Evolutionary conservation across 495 filamentous ascomycete species (phyloP).

Genomic region (Lepraria neglecta): DNA sequence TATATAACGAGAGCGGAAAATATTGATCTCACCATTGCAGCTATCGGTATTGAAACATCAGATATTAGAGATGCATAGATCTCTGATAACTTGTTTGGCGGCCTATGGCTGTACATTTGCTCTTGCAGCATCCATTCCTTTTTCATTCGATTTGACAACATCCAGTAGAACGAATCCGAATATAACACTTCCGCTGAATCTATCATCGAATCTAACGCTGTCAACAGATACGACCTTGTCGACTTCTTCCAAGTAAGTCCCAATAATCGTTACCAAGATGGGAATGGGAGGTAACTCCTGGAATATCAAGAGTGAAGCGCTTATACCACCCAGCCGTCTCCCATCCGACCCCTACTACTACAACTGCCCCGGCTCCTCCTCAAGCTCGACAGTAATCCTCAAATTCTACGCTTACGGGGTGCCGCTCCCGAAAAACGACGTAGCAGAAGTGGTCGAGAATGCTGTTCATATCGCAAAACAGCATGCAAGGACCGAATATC

Average conservation of each 20-base stretch:
- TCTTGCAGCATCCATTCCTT: neutral
- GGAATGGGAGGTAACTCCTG: neutral
- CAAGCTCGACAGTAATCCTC: neutral
- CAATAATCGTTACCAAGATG: neutral
- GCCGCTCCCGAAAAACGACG: neutral
- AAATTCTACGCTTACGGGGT: neutral
- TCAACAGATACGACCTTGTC: neutral
- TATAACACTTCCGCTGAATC: neutral
- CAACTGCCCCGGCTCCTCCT: neutral
- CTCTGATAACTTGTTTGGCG: neutral
- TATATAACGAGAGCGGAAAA: neutral
- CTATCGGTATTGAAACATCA: neutral
- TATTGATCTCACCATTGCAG: neutral
- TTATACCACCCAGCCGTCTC: neutral
- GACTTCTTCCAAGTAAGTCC: neutral
- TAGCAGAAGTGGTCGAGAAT: neutral
- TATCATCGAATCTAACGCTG: neutral
- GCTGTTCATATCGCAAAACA: too few species aligned
- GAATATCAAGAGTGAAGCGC: neutral
- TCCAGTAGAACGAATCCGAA: neutral
- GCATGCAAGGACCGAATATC: neutral
- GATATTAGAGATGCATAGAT: neutral
- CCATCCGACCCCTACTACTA: constrained; percentile 1
- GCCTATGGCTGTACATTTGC: neutral
- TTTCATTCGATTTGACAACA: neutral